A percentile compares a stretch with the other conserved stretches of the same genome.
phyloP scores from a whole-genome alignment of 225 moss, liverwort and hornwort genomes.

The Ulota crispa region DNA sequence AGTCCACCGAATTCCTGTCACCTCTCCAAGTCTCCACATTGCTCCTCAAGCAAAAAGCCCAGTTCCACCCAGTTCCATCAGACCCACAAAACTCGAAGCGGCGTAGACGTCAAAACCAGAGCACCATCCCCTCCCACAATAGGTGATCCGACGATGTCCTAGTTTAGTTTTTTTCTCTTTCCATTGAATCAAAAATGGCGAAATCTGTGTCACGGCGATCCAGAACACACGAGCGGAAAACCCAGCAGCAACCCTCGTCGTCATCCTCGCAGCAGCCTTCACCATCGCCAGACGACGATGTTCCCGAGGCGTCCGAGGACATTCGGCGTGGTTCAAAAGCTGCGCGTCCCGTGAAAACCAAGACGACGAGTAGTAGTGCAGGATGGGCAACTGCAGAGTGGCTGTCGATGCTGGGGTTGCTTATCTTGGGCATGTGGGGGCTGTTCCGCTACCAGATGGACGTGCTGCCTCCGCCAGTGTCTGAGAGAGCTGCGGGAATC shows the following conservation, averaged over 20 bases:
- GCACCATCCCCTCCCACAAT: background rate
- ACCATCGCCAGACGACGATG: constrained; percentile 3
- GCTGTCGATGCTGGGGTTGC: constrained; percentile 65
- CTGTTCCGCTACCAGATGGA: constrained; percentile 51
- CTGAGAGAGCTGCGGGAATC: constrained; percentile 51
- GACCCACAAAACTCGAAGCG: background rate
- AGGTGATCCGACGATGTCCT: background rate
- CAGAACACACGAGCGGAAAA: constrained; percentile 4
- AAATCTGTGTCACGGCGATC: constrained; percentile 33
- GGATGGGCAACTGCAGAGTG: constrained; percentile 59
- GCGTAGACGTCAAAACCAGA: background rate
- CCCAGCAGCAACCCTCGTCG: background rate
- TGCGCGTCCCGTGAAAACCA: background rate
- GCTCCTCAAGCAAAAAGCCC: background rate
- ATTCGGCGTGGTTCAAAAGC: constrained; percentile 7
- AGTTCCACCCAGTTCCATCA: background rate
- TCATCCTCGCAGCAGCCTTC: background rate
- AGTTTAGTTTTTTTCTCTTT: background rate
- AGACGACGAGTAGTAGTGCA: background rate
- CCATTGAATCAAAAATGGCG: constrained; percentile 26
- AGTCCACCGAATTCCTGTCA: background rate
- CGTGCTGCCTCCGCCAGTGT: constrained; percentile 56
- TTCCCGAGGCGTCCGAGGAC: constrained; percentile 24
- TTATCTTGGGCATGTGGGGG: constrained; percentile 56
- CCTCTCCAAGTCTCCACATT: background rate